phyloP scores from a whole-genome alignment of 2,329 filamentous ascomycete genomes.

The Aurifilum marmelostoma region DNA sequence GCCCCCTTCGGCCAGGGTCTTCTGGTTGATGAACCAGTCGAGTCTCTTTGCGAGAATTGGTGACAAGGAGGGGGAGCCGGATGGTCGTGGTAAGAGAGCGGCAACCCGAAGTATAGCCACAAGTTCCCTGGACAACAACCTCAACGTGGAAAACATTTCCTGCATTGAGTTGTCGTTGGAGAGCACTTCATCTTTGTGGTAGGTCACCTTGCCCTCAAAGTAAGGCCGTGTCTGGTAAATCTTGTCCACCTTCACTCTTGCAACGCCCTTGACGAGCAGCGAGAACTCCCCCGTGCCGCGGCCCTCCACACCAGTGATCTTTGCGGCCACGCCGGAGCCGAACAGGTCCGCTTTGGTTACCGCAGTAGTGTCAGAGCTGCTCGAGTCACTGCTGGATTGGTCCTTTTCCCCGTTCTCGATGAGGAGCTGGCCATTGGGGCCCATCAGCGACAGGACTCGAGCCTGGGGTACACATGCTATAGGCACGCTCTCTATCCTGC shows the following conservation, averaged over 20 bases:
- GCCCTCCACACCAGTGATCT: slow-evolving; percentile 78
- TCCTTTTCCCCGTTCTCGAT: slow-evolving; percentile 66
- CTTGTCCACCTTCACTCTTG: slow-evolving; percentile 75
- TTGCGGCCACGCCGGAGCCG: slow-evolving; percentile 78
- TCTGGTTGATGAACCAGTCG: slow-evolving; percentile 83
- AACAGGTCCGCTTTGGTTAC: slow-evolving; percentile 76
- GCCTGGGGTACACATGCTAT: slow-evolving; percentile 87
- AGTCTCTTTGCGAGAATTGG: slow-evolving; percentile 85
- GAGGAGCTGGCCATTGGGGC: slow-evolving; percentile 74
- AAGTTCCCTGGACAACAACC: slow-evolving; percentile 83
- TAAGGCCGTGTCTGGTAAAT: slow-evolving; percentile 79
- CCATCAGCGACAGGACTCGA: slow-evolving; percentile 66
- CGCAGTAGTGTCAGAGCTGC: slow-evolving; percentile 52
- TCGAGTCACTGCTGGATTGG: slow-evolving; percentile 50
- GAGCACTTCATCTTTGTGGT: slow-evolving; percentile 65
- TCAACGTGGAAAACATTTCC: slow-evolving; percentile 77
- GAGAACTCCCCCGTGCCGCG: slow-evolving; percentile 75
- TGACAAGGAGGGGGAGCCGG: slow-evolving; percentile 68
- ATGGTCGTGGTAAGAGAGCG: slow-evolving; percentile 75
- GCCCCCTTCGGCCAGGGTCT: slow-evolving; percentile 81
- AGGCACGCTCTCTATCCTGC: slow-evolving; percentile 68
- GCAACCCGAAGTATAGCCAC: slow-evolving; percentile 83
- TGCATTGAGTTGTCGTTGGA: slow-evolving; percentile 63
- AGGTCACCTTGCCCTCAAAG: slow-evolving; percentile 79
- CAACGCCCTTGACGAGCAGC: slow-evolving; percentile 82